phyloP scores from a whole-genome alignment of 2,329 filamentous ascomycete species.

The Cordyceps fumosorosea region DNA sequence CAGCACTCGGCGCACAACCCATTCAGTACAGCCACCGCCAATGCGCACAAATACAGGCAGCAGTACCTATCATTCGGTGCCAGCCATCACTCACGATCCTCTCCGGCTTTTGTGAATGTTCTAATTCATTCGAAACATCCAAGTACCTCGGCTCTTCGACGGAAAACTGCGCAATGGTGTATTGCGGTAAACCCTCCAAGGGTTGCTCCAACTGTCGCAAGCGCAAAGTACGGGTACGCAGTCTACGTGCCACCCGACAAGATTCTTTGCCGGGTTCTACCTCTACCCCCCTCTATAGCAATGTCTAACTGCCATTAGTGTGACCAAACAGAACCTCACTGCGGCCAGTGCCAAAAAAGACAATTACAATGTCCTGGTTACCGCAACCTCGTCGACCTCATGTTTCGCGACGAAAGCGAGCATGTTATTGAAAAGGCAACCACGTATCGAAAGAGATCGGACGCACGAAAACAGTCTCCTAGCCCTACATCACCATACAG shows the following conservation, averaged over 20 bases:
- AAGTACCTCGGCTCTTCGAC: background rate
- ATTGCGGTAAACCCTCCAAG: constrained; percentile 51
- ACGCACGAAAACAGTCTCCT: constrained; percentile 18
- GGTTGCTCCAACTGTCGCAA: constrained; percentile 50
- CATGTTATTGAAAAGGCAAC: constrained; percentile 48
- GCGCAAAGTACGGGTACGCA: constrained; percentile 49
- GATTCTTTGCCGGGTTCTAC: background rate
- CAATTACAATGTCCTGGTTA: constrained; percentile 48
- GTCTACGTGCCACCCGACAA: constrained; percentile 1
- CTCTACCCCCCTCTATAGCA: background rate
- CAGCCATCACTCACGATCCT: background rate
- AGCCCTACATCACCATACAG: constrained; percentile 14
- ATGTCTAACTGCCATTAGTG: constrained; percentile 32
- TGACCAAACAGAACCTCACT: constrained; percentile 44
- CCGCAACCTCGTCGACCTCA: constrained; percentile 47
- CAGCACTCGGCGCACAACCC: background rate
- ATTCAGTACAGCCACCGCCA: background rate
- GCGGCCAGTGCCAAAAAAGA: constrained; percentile 49
- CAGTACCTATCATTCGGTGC: background rate
- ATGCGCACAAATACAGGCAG: background rate
- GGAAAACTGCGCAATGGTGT: constrained; percentile 39
- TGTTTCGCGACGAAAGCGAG: constrained; percentile 51
- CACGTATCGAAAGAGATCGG: constrained; percentile 24
- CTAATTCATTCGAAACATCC: background rate
- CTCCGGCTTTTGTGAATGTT: background rate